Conservation (phyloP, 305 asterid species). For the Ilex paraguariensis region DNA sequence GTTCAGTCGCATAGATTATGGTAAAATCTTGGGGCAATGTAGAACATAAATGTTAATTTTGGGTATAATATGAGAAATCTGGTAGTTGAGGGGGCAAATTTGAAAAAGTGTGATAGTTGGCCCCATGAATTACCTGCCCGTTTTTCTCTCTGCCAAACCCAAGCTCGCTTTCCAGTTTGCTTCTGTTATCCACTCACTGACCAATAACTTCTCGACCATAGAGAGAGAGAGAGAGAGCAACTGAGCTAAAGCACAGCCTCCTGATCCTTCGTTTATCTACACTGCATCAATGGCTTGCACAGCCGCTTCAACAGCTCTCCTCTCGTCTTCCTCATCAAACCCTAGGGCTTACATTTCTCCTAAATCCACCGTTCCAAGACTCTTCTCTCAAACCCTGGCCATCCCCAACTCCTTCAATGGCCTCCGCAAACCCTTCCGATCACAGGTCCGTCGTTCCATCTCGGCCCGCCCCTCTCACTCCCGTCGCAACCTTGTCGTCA, state of each 20-base stretch:
- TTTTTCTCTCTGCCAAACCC: too few species aligned
- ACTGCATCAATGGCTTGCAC: slow-evolving; percentile 23
- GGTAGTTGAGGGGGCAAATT: too few species aligned
- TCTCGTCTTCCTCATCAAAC: slow-evolving; percentile 22
- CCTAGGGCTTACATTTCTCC: slow-evolving; percentile 35
- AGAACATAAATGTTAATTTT: too few species aligned
- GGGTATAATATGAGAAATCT: too few species aligned
- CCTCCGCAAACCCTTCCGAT: slow-evolving; percentile 28
- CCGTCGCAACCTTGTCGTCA: neutral
- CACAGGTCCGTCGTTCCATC: slow-evolving; percentile 27
- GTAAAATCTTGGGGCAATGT: too few species aligned
- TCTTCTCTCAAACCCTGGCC: slow-evolving; percentile 26
- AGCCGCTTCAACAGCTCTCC: slow-evolving; percentile 38
- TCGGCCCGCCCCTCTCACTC: slow-evolving; percentile 34
- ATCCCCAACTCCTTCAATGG: slow-evolving; percentile 51
- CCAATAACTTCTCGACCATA: slow-evolving; percentile 1
- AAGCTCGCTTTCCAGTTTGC: too few species aligned
- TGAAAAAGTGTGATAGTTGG: too few species aligned
- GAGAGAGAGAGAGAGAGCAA: slow-evolving; percentile 1
- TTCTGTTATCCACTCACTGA: neutral
- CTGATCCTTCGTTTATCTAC: neutral
- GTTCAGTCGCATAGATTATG: too few species aligned
- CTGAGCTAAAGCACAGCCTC: neutral
- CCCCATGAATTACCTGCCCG: too few species aligned
- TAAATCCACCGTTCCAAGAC: slow-evolving; percentile 17